These are phyloP conservation scores for Xerocomellus intermedius DNA, from an alignment of 768 basidiomycete species.

Conservation along the genomic window DNA sequence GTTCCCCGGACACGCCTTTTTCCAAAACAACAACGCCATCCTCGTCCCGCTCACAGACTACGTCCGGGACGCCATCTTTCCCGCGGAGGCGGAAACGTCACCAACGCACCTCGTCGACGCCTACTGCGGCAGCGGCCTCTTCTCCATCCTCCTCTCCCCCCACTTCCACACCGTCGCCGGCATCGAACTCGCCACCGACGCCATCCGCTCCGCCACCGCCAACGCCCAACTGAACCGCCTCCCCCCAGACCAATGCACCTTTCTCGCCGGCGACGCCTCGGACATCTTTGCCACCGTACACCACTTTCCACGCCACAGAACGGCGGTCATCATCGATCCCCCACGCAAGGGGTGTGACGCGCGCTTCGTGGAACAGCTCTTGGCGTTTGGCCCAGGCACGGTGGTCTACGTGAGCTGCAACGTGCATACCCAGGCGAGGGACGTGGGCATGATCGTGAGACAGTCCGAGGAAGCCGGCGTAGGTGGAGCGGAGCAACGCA, in stretches of 20 bases:
- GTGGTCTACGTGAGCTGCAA: constrained; percentile 95
- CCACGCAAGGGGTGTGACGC: constrained; percentile 94
- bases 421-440: constrained; percentile 90
- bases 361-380: constrained; percentile 70
- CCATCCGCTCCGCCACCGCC: constrained; percentile 63
- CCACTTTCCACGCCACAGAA: constrained; percentile 55
- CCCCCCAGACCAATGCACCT: constrained; percentile 53
- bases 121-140: constrained; percentile 89
- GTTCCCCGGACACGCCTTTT: constrained; percentile 86
- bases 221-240: constrained; percentile 69
- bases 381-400: constrained; percentile 61
- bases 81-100: constrained; percentile 17
- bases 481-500: constrained; percentile 36
- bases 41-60: constrained; percentile 81
- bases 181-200: constrained; percentile 78
- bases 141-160: constrained; percentile 78
- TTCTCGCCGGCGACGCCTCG: constrained; percentile 80
- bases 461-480: constrained; percentile 41
- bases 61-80: constrained; percentile 72
- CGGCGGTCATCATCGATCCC: constrained; percentile 82
- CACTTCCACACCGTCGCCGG: constrained; percentile 78
- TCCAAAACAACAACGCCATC: constrained; percentile 98
- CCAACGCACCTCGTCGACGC: constrained; percentile 93
- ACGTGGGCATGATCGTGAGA: constrained; percentile 68
- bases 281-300: constrained; percentile 73